phyloP scores from a whole-genome alignment of 805 yeast genomes.

The Starmerella riodocensis region DNA sequence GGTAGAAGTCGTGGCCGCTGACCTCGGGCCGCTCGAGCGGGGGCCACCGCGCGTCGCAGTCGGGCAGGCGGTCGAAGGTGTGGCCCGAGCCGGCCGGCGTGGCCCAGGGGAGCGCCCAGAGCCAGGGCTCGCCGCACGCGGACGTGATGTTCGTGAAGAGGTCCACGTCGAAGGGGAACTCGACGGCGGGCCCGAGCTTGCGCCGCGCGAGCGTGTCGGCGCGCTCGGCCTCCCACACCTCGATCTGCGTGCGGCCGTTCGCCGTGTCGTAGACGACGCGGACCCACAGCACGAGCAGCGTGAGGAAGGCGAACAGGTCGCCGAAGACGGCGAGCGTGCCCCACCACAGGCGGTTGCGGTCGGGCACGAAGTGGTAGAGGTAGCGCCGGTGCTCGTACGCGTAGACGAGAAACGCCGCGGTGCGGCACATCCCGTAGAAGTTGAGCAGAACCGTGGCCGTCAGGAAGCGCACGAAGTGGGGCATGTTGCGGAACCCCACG shows the following conservation, averaged over 20 bases:
- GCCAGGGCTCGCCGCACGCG: slow-evolving; percentile 40
- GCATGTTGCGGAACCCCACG: slow-evolving; percentile 70
- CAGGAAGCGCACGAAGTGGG: slow-evolving; percentile 64
- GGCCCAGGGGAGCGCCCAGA: slow-evolving; percentile 66
- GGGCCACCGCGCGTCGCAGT: slow-evolving; percentile 71
- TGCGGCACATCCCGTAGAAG: slow-evolving; percentile 24
- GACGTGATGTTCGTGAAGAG: slow-evolving; percentile 39
- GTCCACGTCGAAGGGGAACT: slow-evolving; percentile 78
- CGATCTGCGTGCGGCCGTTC: slow-evolving; percentile 77
- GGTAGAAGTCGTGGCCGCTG: slow-evolving; percentile 24
- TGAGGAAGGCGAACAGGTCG: slow-evolving; percentile 44
- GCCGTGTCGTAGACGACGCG: slow-evolving; percentile 46
- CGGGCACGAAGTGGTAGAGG: slow-evolving; percentile 43
- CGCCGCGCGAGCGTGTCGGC: slow-evolving; percentile 48
- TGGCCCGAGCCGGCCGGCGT: slow-evolving; percentile 48
- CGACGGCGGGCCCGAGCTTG: slow-evolving; percentile 21
- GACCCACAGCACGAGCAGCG: slow-evolving; percentile 45
- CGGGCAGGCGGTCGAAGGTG: slow-evolving; percentile 42
- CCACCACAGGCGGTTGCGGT: slow-evolving; percentile 38
- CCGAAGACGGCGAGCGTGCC: slow-evolving; percentile 44
- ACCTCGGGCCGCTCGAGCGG: slow-evolving; percentile 40
- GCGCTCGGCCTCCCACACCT: slow-evolving; percentile 83
- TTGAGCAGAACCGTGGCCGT: slow-evolving; percentile 33
- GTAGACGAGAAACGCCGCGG: slow-evolving; percentile 13
- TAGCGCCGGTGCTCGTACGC: slow-evolving; percentile 30